Conservation (phyloP, 257 asterid genomes). For the Phtheirospermum japonicum region DNA sequence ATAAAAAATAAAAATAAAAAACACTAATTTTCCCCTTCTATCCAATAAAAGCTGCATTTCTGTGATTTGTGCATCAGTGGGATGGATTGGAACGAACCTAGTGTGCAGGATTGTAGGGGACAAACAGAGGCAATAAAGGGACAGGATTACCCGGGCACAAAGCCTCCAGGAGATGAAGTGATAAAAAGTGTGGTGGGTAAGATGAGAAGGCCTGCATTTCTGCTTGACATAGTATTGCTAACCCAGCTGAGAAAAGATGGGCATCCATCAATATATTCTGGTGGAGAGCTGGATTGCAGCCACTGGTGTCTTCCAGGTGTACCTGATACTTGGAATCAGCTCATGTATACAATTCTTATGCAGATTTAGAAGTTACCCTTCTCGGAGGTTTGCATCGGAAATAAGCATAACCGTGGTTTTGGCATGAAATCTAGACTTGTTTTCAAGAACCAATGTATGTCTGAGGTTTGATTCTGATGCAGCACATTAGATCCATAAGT, state of each 20-base stretch:
- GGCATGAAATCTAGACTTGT: neutral
- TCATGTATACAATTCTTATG: conserved; percentile 46
- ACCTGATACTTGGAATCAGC: conserved; percentile 85
- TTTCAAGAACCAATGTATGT: conserved; percentile 2
- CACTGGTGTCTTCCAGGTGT: conserved; percentile 96
- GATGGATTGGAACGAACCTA: conserved; percentile 52
- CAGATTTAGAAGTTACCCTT: conserved; percentile 5
- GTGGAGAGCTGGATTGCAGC: conserved; percentile 51
- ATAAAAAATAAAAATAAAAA: too few relatives aligned
- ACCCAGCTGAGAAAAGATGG: conserved; percentile 78
- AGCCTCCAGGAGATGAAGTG: conserved; percentile 35
- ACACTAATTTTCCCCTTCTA: too few relatives aligned
- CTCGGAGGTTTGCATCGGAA: neutral
- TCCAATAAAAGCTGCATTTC: neutral
- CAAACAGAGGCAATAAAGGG: conserved; percentile 50
- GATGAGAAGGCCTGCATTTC: conserved; percentile 47
- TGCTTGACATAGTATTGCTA: conserved; percentile 55
- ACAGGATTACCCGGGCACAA: conserved; percentile 41
- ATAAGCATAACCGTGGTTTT: neutral
- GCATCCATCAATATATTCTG: conserved; percentile 52
- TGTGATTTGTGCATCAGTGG: conserved; percentile 40
- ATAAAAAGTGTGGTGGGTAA: conserved; percentile 41
- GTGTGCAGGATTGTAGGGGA: conserved; percentile 43
- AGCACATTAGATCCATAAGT: too few relatives aligned
- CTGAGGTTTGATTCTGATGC: too few relatives aligned